Evolutionary conservation across 192 early-diverging fungal genomes (phyloP), one percentile per base, ranked within the genome.

Genomic region (Martensiomyces pterosporus): DNA sequence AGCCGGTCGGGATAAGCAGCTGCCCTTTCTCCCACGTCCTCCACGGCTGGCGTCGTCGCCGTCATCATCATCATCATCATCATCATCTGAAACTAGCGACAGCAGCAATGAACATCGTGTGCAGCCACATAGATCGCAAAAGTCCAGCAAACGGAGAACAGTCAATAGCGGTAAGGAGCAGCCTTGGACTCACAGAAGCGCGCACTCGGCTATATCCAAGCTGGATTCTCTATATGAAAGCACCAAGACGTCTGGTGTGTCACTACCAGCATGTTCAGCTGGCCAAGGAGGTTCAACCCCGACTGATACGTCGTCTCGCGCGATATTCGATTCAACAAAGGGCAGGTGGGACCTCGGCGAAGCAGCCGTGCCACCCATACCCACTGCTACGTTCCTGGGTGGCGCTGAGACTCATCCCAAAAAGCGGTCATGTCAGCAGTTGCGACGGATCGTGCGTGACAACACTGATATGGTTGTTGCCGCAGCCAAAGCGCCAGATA

Each of bases 311-410:
- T 56, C 67, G 19, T 47, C 54, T 14, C 50, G 49, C 14, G 54
- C 40, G 14, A 24, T 65, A 5, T 45, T 73, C 10, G 57, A 65
- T 10, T 58, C 63, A 14, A 57, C 46, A 24, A 66, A 55, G 35
- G 29, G 58, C 24, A 49, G 43, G 10, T 74, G 70, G 70, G 70
- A 62, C 27, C 41, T 74, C 4, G 58, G 40, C 8, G 40, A 43
- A 22, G 24, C 22, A 25, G 19, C 15, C 10, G 4, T 6, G 12
- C 15, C n/a, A 3, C 24, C n/a, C n/a, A n/a, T n/a, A n/a, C n/a
- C n/a, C n/a, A n/a, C n/a, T n/a, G n/a, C n/a, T n/a, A n/a, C n/a
- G n/a, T n/a, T n/a, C n/a, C n/a, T n/a, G n/a, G n/a, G 12, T 32
- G n/a, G 4, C 12, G 22, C 18, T 0, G n/a, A 5, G 3, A 42